Conservation (phyloP, 176 grass and related monocot species). For the Elaeis guineensis region DNA sequence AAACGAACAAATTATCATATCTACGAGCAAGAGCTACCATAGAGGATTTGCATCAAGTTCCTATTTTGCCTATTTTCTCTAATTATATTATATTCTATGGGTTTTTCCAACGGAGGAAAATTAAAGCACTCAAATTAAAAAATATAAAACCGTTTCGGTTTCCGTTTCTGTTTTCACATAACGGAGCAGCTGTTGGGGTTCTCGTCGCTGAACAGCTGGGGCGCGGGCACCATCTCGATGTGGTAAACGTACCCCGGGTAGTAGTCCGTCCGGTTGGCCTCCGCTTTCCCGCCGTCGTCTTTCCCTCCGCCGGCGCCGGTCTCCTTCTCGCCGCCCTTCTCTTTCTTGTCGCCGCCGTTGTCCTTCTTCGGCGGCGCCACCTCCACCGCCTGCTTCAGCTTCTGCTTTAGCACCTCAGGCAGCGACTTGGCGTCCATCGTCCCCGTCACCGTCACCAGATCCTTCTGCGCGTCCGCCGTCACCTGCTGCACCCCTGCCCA, state of each 20-base stretch:
- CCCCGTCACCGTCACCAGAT: conserved; percentile 63
- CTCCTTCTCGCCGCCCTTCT: background rate
- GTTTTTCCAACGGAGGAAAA: no score
- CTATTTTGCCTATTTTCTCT: no score
- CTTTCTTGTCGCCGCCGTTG: background rate
- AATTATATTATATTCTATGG: no score
- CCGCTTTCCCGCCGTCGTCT: background rate
- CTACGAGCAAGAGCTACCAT: background rate
- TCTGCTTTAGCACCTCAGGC: conserved; percentile 36
- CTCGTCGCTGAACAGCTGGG: conserved; percentile 66
- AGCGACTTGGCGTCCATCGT: conserved; percentile 59
- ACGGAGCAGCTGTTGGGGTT: conserved; percentile 77
- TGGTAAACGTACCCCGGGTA: conserved; percentile 24
- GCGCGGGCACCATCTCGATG: conserved; percentile 30
- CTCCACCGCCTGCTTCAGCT: conserved; percentile 40
- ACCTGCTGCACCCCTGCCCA: conserved; percentile 52
- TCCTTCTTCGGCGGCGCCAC: conserved; percentile 25
- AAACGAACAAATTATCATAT: no score
- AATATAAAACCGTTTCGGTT: background rate
- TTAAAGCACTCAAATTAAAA: no score
- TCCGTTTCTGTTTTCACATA: conserved; percentile 28
- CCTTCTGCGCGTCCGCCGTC: conserved; percentile 35
- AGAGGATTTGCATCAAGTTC: no score
- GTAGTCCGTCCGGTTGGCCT: conserved; percentile 9
- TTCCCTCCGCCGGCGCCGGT: background rate